Base-by-base conservation (phyloP, 768 basidiomycete genomes). In the Nidula microcarpa region DNA sequence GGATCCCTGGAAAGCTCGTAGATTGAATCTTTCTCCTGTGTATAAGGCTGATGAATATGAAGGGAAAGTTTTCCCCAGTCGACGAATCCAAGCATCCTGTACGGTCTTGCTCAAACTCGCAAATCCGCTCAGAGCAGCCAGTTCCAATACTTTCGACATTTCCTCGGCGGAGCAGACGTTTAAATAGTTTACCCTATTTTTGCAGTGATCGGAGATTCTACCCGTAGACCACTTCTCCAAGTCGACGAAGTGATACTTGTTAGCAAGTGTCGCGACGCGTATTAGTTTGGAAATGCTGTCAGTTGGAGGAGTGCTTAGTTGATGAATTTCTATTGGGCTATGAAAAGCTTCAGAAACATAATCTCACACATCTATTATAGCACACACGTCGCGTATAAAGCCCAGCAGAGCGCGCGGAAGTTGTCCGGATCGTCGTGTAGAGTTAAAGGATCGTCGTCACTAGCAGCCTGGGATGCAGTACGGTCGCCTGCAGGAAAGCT, bases 351-450 rank as follows among this genome's bases (percentile, higher is more conserved):
- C 16, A 37, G 4, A 23, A 35, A 11, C 11, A 41, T 9, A 7
- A 3, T 7, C 10, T 41, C 37, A 11, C 37, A 41, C 37, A n/a
- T 3, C 14, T 5, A 32, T 17, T 33, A 37, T 39, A 13, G 3
- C 4, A 47, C 59, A 5, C 53, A 64, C 60, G 53, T 47, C 4
- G 62, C 57, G 39, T 60, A 64, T 17, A 62, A 47, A 39, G 47
- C 48, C 59, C 57, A 64, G 18, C 61, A 64, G 37, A 41, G 16
- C 37, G 57, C 57, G 32, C 60, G 53, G 18, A 63, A 57, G 11
- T 60, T 57, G 4, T 53, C 55, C 33, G 46, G 48, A 11, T 43
- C 43, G 33, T 60, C 60, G 2, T 53, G 49, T 9, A 59, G 48
- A 13, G 53, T 33, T 30, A 59, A 44, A 23, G 62, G 62, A n/a